Evolutionary conservation across 1,284 basidiomycete species (phyloP), one percentile per base, ranked within the genome.

Genomic region (Tranzscheliella williamsii): DNA sequence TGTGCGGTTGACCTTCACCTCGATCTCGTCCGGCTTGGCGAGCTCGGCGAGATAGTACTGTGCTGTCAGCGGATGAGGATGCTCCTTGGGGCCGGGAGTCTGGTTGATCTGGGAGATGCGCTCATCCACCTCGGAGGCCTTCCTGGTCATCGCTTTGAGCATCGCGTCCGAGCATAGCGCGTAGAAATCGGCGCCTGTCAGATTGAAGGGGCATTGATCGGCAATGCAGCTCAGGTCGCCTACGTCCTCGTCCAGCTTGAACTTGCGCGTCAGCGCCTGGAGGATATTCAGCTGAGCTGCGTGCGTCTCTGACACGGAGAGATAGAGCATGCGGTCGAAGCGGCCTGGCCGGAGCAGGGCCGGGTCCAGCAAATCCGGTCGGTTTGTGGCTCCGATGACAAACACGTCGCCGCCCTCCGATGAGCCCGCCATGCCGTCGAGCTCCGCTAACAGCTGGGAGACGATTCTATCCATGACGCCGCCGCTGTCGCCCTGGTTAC

Each of bases 241-340:
- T 7, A 94, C 81, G 40, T 81, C 81, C 0, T 86, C 82, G 64
- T 90, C 85, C 20, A 97, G 83, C 38, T 84, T 85, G 82, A 98
- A 97, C 77, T 94, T 96, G 49, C 93, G 81, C 3, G 95, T 97
- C 46, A 97, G 80, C 1, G 95, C 93, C 73, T 88, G 84, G 1
- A 98, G 80, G 71, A 98, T 93, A 65, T 88, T 87, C 29, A 87
- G 80, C 74, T 98, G 94, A 2, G 88, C 89, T 31, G 85, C 83
- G 79, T 97, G 88, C 0, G 87, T 90, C 42, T 88, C 85, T 79
- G 88, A 88, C n/a, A 97, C 87, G 21, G 90, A 90, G 38, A 99
- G 84, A 79, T 98, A 99, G 22, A 99, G 83, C 88, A 98, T 87
- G 9, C 91, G 88, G 77, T 99, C 95, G 80, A 99, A 99, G 57